A percentile compares a stretch with the other conserved stretches of the same genome.
phyloP scores from a whole-genome alignment of 2,329 filamentous ascomycete genomes.

The Colletotrichum theobromicola region DNA sequence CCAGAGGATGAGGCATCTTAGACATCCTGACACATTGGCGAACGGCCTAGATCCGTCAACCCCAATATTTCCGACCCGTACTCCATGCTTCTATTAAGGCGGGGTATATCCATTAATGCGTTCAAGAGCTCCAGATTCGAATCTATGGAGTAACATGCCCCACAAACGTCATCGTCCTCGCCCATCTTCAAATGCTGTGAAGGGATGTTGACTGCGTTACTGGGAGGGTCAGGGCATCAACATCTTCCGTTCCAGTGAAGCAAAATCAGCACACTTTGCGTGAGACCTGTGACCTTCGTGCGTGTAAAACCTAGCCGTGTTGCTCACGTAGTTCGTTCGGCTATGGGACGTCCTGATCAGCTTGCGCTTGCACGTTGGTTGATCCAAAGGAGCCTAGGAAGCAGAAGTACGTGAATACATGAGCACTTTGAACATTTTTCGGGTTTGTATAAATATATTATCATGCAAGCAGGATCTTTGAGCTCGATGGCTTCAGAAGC shows the following conservation, averaged over 20 bases:
- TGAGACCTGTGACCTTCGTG: background rate
- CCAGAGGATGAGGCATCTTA: background rate
- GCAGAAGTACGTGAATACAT: background rate
- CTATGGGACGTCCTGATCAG: background rate
- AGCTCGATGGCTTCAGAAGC: background rate
- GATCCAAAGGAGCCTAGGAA: background rate
- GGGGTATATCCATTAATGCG: background rate
- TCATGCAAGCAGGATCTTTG: background rate
- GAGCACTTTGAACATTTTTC: background rate
- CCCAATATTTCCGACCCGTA: background rate
- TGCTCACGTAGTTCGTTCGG: background rate
- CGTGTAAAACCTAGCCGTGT: no score
- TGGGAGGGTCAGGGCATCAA: background rate
- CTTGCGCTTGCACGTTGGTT: background rate
- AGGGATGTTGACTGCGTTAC: background rate
- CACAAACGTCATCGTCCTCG: background rate
- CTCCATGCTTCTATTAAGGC: background rate
- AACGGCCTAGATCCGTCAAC: background rate
- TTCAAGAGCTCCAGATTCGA: background rate
- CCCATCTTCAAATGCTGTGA: background rate
- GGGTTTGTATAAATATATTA: background rate
- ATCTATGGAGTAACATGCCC: background rate
- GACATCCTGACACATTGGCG: background rate
- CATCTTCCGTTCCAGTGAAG: background rate
- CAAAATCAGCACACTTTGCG: background rate